Conservation (phyloP, 176 grass and related monocot genomes). For the Zoysia pacifica region DNA sequence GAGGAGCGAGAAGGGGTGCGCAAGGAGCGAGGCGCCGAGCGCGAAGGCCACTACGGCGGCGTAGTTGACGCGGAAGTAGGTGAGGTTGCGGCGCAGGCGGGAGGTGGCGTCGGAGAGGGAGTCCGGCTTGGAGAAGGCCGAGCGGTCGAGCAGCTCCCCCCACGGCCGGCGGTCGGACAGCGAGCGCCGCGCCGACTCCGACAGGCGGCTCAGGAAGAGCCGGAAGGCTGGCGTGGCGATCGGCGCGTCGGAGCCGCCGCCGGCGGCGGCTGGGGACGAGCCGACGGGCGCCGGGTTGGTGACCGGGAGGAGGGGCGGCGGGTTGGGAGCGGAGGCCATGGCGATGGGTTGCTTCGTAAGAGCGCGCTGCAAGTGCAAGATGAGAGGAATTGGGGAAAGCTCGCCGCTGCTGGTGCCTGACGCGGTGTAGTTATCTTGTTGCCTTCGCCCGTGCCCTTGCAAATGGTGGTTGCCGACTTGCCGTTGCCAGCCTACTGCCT, state of each 20-base stretch:
- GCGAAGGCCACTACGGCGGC: slow-evolving; percentile 68
- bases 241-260: slow-evolving; percentile 35
- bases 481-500: neutral
- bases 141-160: slow-evolving; percentile 84
- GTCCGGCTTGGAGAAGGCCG: slow-evolving; percentile 87
- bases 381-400: slow-evolving; percentile 1
- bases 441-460: neutral
- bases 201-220: slow-evolving; percentile 75
- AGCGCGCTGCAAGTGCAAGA: neutral
- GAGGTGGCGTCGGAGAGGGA: slow-evolving; percentile 79
- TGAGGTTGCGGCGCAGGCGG: slow-evolving; percentile 87
- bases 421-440: neutral
- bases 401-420: neutral
- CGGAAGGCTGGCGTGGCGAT: slow-evolving; percentile 68
- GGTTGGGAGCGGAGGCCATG: slow-evolving; percentile 63
- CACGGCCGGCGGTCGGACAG: slow-evolving; percentile 86
- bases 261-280: slow-evolving; percentile 15
- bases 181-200: slow-evolving; percentile 75
- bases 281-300: slow-evolving; percentile 43
- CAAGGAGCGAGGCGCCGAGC: slow-evolving; percentile 73
- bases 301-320: slow-evolving; percentile 70
- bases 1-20: slow-evolving; percentile 86
- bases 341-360: neutral
- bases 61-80: slow-evolving; percentile 98
- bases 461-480: neutral